Percentiles rank a stretch among this genome's conserved stretches.
Conservation (phyloP, 2,329 filamentous ascomycete species). For the Xylaria sp. region DNA sequence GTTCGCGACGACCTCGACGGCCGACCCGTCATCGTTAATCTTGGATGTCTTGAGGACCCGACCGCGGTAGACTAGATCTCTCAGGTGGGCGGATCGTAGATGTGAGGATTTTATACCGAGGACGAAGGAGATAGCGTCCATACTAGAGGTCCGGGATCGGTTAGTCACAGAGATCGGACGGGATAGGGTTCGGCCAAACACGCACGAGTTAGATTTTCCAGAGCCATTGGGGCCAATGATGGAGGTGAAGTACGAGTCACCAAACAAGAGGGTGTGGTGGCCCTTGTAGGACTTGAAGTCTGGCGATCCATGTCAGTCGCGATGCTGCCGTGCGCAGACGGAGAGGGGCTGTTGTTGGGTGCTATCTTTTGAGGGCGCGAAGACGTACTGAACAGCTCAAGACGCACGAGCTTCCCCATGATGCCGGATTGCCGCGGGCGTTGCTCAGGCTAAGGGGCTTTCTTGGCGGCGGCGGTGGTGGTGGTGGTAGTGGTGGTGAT, state of each 20-base stretch:
- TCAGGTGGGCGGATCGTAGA: conserved; percentile 89
- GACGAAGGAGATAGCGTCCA: conserved; percentile 99
- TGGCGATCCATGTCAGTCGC: conserved; percentile 30
- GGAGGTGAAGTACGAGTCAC: conserved; percentile 98
- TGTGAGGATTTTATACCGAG: conserved; percentile 99
- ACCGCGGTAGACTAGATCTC: conserved; percentile 95
- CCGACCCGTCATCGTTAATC: conserved; percentile 91
- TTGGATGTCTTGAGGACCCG: conserved; percentile 91
- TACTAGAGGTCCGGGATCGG: conserved; percentile 62
- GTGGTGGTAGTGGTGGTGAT: conserved; percentile 11
- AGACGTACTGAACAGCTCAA: conserved; percentile 80
- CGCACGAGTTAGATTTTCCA: conserved; percentile 96
- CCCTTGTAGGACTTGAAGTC: conserved; percentile 99
- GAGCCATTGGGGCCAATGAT: conserved; percentile 99
- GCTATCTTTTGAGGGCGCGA: conserved; percentile 32
- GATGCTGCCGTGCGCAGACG: conserved; percentile 50
- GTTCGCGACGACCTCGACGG: conserved; percentile 65
- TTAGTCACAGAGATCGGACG: conserved; percentile 44
- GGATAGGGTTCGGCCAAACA: conserved; percentile 38
- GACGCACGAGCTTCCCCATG: conserved; percentile 96
- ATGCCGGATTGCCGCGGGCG: conserved; percentile 49
- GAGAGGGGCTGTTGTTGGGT: background rate
- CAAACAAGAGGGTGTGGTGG: conserved; percentile 92
- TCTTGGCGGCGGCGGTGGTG: conserved; percentile 4
- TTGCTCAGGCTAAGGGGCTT: conserved; percentile 27